Conservation (phyloP, 345 rosid species). For the Hibiscus mutabilis region DNA sequence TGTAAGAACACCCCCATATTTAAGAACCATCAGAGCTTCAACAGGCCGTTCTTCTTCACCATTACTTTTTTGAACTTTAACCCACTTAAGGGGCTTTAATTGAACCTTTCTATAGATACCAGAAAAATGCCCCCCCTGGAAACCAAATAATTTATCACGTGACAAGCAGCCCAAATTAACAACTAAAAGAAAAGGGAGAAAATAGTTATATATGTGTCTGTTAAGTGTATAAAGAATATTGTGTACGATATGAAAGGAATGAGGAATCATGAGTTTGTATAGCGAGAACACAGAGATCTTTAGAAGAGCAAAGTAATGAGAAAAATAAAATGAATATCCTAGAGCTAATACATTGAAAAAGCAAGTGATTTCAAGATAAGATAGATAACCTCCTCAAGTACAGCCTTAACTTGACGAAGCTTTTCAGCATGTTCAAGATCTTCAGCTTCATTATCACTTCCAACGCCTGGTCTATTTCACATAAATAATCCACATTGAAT, state of each 20-base stretch:
- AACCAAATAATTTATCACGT: constrained; percentile 14
- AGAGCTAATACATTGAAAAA: neutral
- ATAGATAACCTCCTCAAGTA: constrained; percentile 86
- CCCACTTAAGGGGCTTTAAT: constrained; percentile 91
- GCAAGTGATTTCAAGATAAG: constrained; percentile 4
- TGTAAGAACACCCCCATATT: constrained; percentile 97
- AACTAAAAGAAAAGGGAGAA: neutral
- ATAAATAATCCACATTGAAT: constrained; percentile 12
- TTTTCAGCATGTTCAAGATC: constrained; percentile 98
- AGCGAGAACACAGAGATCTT: neutral
- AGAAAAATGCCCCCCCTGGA: constrained; percentile 97
- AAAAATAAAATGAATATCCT: neutral
- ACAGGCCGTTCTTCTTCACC: constrained; percentile 95
- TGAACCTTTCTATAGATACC: constrained; percentile 99
- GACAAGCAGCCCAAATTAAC: neutral
- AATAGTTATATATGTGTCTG: neutral
- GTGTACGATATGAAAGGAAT: neutral
- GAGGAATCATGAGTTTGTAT: neutral
- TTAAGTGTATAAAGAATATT: neutral
- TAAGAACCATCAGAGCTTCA: constrained; percentile 97
- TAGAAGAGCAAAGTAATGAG: constrained; percentile 8
- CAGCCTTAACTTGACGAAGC: constrained; percentile 98
- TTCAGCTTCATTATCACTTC: constrained; percentile 98
- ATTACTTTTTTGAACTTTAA: constrained; percentile 56
- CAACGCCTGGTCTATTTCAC: constrained; percentile 64